Percentiles rank a stretch among this genome's conserved stretches.
Conservation (phyloP, 1,284 basidiomycete genomes). For the Ustilago crameri region DNA sequence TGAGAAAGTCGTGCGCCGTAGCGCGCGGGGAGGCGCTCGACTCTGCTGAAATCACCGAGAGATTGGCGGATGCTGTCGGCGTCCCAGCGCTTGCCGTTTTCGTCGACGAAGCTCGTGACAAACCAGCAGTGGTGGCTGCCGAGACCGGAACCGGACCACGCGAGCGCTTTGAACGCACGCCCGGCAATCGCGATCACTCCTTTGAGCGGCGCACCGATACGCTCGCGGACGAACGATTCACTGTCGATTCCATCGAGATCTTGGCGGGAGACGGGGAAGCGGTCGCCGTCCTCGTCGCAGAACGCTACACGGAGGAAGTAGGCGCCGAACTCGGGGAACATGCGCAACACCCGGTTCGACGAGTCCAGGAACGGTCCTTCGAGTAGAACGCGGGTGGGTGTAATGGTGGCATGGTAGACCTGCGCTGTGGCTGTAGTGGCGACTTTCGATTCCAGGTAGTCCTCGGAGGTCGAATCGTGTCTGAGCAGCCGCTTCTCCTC, state of each 20-base stretch:
- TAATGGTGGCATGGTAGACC: conserved; percentile 37
- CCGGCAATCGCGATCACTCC: conserved; percentile 32
- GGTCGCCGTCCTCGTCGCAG: conserved; percentile 36
- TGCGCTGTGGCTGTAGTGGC: conserved; percentile 20
- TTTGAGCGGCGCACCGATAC: conserved; percentile 31
- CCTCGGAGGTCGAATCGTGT: conserved; percentile 4
- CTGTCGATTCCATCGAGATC: conserved; percentile 32
- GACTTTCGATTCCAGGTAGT: conserved; percentile 4
- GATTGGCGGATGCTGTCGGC: conserved; percentile 30
- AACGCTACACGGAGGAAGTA: conserved; percentile 36
- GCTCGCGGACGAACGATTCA: conserved; percentile 35
- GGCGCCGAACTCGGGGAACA: conserved; percentile 31
- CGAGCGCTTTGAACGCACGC: conserved; percentile 25
- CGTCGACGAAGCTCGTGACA: conserved; percentile 31
- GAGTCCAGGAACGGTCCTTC: conserved; percentile 35
- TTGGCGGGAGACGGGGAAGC: conserved; percentile 32
- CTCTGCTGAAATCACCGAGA: conserved; percentile 23
- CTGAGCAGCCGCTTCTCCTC: conserved; percentile 20
- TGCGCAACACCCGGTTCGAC: conserved; percentile 32
- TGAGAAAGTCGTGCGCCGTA: conserved; percentile 35
- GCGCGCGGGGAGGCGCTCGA: conserved; percentile 25
- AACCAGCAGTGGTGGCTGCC: conserved; percentile 42
- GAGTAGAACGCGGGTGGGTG: conserved; percentile 22
- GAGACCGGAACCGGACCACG: conserved; percentile 35
- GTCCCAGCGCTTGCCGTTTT: conserved; percentile 24